Conservation (phyloP, 2,329 filamentous ascomycete genomes). For the Didymella pomorum region DNA sequence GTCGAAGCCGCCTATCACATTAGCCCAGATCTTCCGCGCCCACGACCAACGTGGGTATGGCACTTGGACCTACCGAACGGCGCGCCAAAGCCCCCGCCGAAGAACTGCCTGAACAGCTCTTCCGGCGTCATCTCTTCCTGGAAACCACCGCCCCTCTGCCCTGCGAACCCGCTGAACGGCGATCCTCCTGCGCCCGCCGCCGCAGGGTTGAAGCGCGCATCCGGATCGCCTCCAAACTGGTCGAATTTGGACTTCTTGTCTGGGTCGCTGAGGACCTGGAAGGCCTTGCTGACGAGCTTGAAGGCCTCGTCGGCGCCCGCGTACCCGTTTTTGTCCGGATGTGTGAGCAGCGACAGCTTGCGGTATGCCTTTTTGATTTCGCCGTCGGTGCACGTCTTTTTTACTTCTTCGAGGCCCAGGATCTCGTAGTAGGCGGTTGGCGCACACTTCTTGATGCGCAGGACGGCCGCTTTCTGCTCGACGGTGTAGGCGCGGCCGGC, state of each 20-base stretch:
- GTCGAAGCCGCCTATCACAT: slow-evolving; percentile 67
- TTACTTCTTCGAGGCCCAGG: slow-evolving; percentile 72
- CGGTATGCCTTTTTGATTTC: slow-evolving; percentile 99
- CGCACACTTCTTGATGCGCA: slow-evolving; percentile 84
- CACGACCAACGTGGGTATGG: slow-evolving; percentile 17
- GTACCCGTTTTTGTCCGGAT: slow-evolving; percentile 99
- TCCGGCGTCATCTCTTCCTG: slow-evolving; percentile 94
- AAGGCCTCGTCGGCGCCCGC: slow-evolving; percentile 96
- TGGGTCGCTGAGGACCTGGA: slow-evolving; percentile 89
- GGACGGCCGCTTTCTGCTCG: slow-evolving; percentile 90
- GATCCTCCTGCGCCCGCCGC: slow-evolving; percentile 58
- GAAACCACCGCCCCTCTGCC: slow-evolving; percentile 69
- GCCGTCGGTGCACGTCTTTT: slow-evolving; percentile 72
- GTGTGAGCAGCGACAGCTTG: slow-evolving; percentile 90
- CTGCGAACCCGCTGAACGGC: slow-evolving; percentile 70
- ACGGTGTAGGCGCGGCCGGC: slow-evolving; percentile 80
- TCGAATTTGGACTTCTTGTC: slow-evolving; percentile 93
- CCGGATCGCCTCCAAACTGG: slow-evolving; percentile 88
- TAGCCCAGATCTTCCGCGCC: slow-evolving; percentile 15
- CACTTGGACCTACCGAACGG: slow-evolving; percentile 65
- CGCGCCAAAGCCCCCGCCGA: slow-evolving; percentile 76
- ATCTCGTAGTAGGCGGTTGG: slow-evolving; percentile 97
- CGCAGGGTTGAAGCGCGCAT: slow-evolving; percentile 78
- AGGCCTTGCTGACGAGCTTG: slow-evolving; percentile 95
- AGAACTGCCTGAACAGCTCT: slow-evolving; percentile 97